Conservation (phyloP, 768 basidiomycete species). For the Chalciporus chontae region DNA sequence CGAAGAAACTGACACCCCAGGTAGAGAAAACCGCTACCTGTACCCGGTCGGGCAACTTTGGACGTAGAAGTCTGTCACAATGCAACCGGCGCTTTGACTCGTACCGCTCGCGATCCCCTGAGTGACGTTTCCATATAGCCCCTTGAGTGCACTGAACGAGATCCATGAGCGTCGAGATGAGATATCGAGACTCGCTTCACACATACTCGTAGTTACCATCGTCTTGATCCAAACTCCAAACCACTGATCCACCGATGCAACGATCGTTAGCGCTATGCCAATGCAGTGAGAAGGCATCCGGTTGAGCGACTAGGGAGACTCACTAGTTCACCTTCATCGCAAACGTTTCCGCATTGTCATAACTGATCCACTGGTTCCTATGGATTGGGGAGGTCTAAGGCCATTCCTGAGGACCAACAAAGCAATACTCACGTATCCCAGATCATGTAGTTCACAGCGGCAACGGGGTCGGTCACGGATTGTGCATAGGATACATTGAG, state of each 20-base stretch:
- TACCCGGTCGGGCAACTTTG: background rate
- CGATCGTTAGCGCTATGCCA: background rate
- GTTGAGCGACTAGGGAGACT: background rate
- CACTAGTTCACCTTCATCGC: background rate
- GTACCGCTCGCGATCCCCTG: background rate
- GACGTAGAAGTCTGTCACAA: background rate
- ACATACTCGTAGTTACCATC: background rate
- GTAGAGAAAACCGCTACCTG: background rate
- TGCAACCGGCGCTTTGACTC: background rate
- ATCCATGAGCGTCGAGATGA: too few relatives aligned
- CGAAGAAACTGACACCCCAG: too few relatives aligned
- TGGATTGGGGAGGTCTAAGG: background rate
- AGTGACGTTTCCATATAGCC: background rate
- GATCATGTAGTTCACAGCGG: background rate
- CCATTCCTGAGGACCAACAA: rapidly evolving
- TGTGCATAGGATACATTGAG: background rate
- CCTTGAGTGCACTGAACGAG: background rate
- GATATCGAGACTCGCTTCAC: background rate
- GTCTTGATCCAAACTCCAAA: background rate
- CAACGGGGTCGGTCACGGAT: background rate
- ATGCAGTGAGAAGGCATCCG: background rate
- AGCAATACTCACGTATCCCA: background rate
- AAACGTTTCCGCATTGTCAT: background rate
- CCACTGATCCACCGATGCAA: background rate
- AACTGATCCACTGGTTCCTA: background rate